phyloP scores from a whole-genome alignment of 1,284 basidiomycete species.

The Leccinum subspadiceum region DNA sequence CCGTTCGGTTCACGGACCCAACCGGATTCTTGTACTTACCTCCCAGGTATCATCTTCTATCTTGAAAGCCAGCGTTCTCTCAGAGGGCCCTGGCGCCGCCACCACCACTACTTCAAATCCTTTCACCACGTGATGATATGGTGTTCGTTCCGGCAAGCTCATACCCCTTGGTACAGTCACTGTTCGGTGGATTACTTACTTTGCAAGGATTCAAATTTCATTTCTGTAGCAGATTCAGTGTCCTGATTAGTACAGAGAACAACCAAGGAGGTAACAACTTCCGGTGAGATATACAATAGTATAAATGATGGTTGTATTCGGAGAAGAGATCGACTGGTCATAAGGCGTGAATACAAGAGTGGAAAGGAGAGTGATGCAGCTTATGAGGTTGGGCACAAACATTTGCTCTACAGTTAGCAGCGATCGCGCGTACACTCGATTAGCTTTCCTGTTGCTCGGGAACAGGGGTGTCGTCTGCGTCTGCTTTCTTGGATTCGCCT shows the following conservation, averaged over 20 bases:
- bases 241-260: slow-evolving; percentile 20
- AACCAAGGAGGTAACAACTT: background rate
- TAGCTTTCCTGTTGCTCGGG: slow-evolving; percentile 6
- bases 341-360: slow-evolving; percentile 5
- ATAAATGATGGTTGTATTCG: slow-evolving; percentile 10
- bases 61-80: background rate
- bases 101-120: background rate
- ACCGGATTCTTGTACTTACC: background rate
- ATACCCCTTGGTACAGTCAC: background rate
- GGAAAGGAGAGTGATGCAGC: slow-evolving; percentile 7
- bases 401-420: background rate
- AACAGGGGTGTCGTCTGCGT: background rate
- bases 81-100: background rate
- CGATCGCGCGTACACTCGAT: background rate
- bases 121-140: too few relatives aligned
- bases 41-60: background rate
- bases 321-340: slow-evolving; percentile 1
- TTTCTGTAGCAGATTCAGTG: background rate
- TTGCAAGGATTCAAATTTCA: background rate
- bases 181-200: background rate
- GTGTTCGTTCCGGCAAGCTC: background rate
- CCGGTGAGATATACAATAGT: slow-evolving; percentile 14
- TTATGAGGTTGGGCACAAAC: background rate
- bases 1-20: background rate
- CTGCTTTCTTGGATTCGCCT: slow-evolving; percentile 7